A percentile compares a stretch with the other conserved stretches of the same genome.
Conservation (phyloP, 2,329 filamentous ascomycete species). For the Colletotrichum sp. region DNA sequence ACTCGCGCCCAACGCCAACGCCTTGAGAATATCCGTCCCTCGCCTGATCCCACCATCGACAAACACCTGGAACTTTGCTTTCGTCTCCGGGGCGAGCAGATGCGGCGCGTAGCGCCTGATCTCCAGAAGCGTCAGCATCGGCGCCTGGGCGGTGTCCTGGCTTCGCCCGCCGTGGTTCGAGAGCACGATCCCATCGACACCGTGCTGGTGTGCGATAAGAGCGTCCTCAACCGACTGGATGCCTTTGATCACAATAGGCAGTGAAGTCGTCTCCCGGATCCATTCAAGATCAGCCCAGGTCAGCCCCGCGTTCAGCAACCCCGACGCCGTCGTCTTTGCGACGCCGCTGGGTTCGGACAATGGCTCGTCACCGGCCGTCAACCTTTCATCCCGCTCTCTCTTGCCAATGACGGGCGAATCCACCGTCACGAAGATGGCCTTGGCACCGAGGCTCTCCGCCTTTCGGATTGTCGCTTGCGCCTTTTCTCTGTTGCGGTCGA, state of each 20-base stretch:
- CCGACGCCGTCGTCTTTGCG: conserved; percentile 60
- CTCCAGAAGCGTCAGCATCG: conserved; percentile 22
- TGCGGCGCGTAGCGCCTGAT: conserved; percentile 55
- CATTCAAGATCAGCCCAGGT: conserved; percentile 70
- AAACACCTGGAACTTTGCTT: conserved; percentile 52
- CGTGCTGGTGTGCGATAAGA: conserved; percentile 60
- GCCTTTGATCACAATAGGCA: conserved; percentile 70
- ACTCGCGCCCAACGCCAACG: conserved; percentile 64
- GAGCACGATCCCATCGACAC: conserved; percentile 71
- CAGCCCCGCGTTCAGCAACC: conserved; percentile 59
- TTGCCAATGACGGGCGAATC: conserved; percentile 64
- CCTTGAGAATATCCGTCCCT: conserved; percentile 73
- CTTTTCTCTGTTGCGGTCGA: conserved; percentile 58
- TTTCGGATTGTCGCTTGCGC: conserved; percentile 52
- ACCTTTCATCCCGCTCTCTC: conserved; percentile 50
- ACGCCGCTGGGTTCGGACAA: conserved; percentile 43
- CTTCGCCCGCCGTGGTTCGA: conserved; percentile 73
- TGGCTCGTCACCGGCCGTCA: conserved; percentile 48
- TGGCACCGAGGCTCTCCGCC: conserved; percentile 51
- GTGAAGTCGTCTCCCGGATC: conserved; percentile 54
- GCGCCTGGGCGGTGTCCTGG: conserved; percentile 44
- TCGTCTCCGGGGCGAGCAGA: conserved; percentile 36
- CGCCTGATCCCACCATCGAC: conserved; percentile 69
- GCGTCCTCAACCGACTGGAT: conserved; percentile 72
- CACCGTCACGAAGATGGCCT: conserved; percentile 62